Evolutionary conservation across 2,329 filamentous ascomycete genomes (phyloP), one percentile per base, ranked within the genome.

Genomic region (Zasmidium citrigriseum): DNA sequence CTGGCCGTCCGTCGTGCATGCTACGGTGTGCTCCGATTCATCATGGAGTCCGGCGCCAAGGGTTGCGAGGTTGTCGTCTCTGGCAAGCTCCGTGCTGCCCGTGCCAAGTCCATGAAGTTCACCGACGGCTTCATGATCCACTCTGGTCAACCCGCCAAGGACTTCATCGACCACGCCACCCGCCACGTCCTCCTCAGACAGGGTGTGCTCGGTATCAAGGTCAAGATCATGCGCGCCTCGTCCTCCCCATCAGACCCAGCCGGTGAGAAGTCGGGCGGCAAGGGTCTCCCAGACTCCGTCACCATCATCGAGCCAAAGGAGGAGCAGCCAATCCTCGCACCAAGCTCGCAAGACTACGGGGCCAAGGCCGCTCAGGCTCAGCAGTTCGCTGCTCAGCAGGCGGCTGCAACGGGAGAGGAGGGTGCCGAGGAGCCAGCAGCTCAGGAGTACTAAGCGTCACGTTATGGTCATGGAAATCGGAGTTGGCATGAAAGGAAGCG

Each of bases 41-140:
- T 99, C 84, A 99, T 99, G 95, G 95, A 99, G 90, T 90, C 86
- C 72, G 95, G 95, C 77, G 95, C 95, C 82, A 99, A 99, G 90
- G 95, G 95, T 82, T 99, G 95, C 81, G 95, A 99, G 86, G 95
- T 99, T 70, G 95, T 99, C 78, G 95, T 99, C 72, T 97, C 92
- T 72, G 95, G 95, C 81, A 99, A 99, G 89, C 90, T 99, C 74
- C 89, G 95, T 78, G 95, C 95, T 80, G 95, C 95, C 76, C 92
- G 95, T 86, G 95, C 95, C 82, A 99, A 99, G 91, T 91, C 87
- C 84, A 99, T 99, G 95, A 99, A 99, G 89, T 99, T 99, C 89
- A 99, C 95, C 82, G 86, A 99, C 82, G 95, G 95, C 80, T 99
- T 99, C 91, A 99, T 99, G 95, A 99, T 99, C 84, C 95, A 99